phyloP scores from a whole-genome alignment of 495 filamentous ascomycete genomes.

The Penicillium soppii region DNA sequence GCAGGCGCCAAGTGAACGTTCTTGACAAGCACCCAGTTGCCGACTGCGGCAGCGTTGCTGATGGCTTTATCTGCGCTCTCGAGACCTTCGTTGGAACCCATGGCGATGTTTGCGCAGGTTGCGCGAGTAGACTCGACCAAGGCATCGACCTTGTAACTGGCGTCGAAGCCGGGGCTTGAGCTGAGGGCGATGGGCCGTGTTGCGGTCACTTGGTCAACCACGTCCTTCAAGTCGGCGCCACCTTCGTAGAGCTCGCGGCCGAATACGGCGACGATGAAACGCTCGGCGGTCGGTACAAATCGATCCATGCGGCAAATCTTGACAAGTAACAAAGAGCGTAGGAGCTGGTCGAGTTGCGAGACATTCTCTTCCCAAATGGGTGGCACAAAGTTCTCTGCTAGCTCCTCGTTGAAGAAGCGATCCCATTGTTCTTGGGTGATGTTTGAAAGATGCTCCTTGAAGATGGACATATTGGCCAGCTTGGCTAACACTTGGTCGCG shows the following conservation, averaged over 20 bases:
- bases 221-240: slow-evolving; percentile 79
- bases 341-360: slow-evolving; percentile 67
- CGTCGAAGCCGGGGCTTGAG: slow-evolving; percentile 95
- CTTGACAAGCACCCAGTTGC: slow-evolving; percentile 97
- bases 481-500: slow-evolving; percentile 68
- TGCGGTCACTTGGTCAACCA: slow-evolving; percentile 79
- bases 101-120: slow-evolving; percentile 93
- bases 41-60: slow-evolving; percentile 84
- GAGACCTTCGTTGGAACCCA: slow-evolving; percentile 94
- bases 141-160: slow-evolving; percentile 96
- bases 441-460: slow-evolving; percentile 70
- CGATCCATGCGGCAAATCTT: slow-evolving; percentile 95
- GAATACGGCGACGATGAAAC: slow-evolving; percentile 86
- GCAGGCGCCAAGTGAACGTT: slow-evolving; percentile 96
- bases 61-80: slow-evolving; percentile 94
- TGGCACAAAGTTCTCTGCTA: slow-evolving; percentile 87
- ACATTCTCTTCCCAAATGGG: slow-evolving; percentile 67
- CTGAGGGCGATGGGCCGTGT: slow-evolving; percentile 86
- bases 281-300: slow-evolving; percentile 87
- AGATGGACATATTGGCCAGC: slow-evolving; percentile 64
- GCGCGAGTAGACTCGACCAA: slow-evolving; percentile 79
- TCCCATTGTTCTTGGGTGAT: slow-evolving; percentile 69
- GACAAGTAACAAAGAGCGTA: slow-evolving; percentile 81
- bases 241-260: slow-evolving; percentile 79
- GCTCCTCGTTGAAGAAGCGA: slow-evolving; percentile 76